Percentiles rank a stretch among this genome's conserved stretches.
phyloP scores from a whole-genome alignment of 2,329 filamentous ascomycete genomes.

The Alternaria hordeiaustralica region DNA sequence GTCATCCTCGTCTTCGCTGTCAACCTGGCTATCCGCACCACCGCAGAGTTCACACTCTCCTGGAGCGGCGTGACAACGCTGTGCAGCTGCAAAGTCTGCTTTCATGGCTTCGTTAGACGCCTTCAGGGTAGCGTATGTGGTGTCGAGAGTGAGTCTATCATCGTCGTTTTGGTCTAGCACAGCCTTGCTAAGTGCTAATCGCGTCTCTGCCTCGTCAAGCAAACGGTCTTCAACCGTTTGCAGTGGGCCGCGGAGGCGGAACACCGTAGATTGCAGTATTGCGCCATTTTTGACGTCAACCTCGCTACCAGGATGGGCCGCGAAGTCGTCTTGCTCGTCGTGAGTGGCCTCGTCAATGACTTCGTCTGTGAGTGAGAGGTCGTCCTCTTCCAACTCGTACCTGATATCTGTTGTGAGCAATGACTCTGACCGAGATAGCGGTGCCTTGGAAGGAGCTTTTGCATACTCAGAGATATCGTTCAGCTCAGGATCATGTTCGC shows the following conservation, averaged over 20 bases:
- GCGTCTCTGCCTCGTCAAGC: conserved; percentile 25
- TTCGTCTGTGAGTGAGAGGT: conserved; percentile 19
- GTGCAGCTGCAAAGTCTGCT: conserved; percentile 1
- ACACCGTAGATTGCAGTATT: background rate
- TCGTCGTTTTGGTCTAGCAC: conserved; percentile 6
- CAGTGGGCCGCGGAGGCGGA: conserved; percentile 25
- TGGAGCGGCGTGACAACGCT: background rate
- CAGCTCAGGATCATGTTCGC: conserved; percentile 19
- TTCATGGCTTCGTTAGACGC: conserved; percentile 20
- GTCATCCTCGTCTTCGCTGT: conserved; percentile 17
- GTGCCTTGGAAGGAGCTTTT: background rate
- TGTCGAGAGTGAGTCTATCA: conserved; percentile 17
- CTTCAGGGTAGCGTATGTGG: conserved; percentile 8
- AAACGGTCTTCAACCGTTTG: conserved; percentile 30
- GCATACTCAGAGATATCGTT: conserved; percentile 29
- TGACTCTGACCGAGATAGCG: conserved; percentile 4
- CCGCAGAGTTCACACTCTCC: background rate
- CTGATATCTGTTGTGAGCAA: background rate
- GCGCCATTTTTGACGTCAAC: background rate
- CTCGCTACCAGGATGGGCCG: conserved; percentile 5
- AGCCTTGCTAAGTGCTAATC: conserved; percentile 3
- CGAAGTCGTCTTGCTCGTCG: background rate
- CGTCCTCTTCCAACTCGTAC: conserved; percentile 17
- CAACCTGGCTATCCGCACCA: conserved; percentile 8
- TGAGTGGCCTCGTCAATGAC: background rate